Evolutionary conservation across 2,329 filamentous ascomycete genomes (phyloP).

Genomic region (Colletotrichum tropicale): DNA sequence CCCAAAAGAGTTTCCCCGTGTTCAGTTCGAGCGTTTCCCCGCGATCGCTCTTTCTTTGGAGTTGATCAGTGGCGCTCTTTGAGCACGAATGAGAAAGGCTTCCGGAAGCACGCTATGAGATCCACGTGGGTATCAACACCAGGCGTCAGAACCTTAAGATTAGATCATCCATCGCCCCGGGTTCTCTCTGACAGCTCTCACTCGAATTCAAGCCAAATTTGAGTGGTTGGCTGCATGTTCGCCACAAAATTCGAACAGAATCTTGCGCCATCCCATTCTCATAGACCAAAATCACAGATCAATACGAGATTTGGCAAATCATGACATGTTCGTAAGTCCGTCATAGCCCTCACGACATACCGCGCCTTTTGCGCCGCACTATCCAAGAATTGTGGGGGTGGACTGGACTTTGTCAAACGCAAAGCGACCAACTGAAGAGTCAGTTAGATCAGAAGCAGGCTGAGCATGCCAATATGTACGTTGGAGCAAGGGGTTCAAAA

Average conservation of each 20-base stretch:
- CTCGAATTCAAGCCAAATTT: background rate
- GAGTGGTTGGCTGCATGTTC: background rate
- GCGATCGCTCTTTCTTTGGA: background rate
- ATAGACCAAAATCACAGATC: rapidly evolving
- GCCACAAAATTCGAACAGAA: background rate
- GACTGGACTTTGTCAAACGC: background rate
- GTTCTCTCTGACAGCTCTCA: background rate
- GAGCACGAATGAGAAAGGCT: background rate
- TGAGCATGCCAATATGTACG: background rate
- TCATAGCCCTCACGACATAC: background rate
- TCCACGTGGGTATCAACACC: background rate
- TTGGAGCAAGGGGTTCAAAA: background rate
- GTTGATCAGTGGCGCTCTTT: background rate
- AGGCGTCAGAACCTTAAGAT: background rate
- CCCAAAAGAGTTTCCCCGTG: background rate
- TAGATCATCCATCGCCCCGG: background rate
- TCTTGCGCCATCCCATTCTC: background rate
- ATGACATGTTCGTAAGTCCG: background rate
- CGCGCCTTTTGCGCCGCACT: background rate
- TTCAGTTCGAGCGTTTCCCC: background rate
- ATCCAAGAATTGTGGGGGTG: background rate
- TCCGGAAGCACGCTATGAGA: background rate
- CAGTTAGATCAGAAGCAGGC: rapidly evolving
- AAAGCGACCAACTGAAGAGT: background rate
- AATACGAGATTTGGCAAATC: background rate